Conservation (phyloP, 148 eudicot species). For the Fagopyrum esculentum region DNA sequence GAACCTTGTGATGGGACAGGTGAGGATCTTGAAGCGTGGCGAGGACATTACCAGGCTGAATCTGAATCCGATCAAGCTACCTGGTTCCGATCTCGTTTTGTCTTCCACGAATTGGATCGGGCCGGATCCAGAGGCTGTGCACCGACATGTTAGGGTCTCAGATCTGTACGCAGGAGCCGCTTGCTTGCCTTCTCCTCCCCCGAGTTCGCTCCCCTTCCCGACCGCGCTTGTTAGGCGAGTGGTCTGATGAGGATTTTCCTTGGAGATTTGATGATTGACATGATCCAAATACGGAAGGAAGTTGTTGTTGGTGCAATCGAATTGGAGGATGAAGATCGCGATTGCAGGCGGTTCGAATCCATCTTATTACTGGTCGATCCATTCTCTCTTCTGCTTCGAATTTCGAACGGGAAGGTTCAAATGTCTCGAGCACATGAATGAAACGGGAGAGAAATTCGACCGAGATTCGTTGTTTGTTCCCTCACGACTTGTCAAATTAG, state of each 20-base stretch:
- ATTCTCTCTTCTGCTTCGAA: not conserved
- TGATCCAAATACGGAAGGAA: not conserved
- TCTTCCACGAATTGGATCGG: slow-evolving; percentile 38
- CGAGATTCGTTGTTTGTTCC: not conserved
- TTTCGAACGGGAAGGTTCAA: not conserved
- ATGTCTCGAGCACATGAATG: not conserved
- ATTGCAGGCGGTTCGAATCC: not conserved
- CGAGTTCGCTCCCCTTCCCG: slow-evolving; percentile 38
- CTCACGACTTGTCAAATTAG: not conserved
- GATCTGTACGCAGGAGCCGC: slow-evolving; percentile 30
- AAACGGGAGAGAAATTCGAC: too few species aligned
- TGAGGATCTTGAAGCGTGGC: slow-evolving; percentile 44
- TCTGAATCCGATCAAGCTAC: not conserved
- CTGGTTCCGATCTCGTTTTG: slow-evolving; percentile 18
- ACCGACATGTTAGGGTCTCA: slow-evolving; percentile 35
- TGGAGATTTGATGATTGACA: slow-evolving; percentile 16
- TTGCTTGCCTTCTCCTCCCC: slow-evolving; percentile 27
- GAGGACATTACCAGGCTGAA: slow-evolving; percentile 21
- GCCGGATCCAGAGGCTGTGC: slow-evolving; percentile 46
- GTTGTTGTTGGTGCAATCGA: not conserved
- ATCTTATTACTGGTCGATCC: not conserved
- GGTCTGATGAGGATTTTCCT: slow-evolving; percentile 26
- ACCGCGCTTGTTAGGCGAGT: slow-evolving; percentile 19
- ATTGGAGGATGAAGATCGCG: not conserved
- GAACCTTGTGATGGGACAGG: slow-evolving; percentile 30